Base-by-base conservation (phyloP, 495 filamentous ascomycete genomes). In the Monascus purpureus region DNA sequence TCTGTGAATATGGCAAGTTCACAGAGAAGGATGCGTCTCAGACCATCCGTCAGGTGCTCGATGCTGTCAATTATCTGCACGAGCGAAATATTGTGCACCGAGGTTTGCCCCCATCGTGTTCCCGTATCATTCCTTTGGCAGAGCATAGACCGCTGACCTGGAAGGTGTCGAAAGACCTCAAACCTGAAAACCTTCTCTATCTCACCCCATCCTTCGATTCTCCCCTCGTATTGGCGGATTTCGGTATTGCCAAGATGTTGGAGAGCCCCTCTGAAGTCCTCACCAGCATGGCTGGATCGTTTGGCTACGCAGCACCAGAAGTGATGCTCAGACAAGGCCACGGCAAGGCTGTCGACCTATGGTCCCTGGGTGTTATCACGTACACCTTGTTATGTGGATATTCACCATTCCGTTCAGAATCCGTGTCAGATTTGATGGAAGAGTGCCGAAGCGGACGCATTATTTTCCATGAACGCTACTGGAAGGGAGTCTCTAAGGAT, bases 311-410 rank as follows among this genome's bases (percentile, higher is more conserved):
- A 13, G 90, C 90, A 1, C 90, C 90, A 6, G 90, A 99, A 52
- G 87, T 99, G 27, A 99, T 99, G 90, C 66, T 94, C 29, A 95
- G 94, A 65, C 73, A 82, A 42, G 90, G 92, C 23, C 90, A 99
- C 50, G 90, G 92, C 47, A 96, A 96, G 53, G 82, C 90, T n/a
- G 90, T 96, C 17, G 90, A 99, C 49, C 92, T 99, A 82, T 99
- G 90, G 90, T 95, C 88, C 6, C 66, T 99, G 45, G 90, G 90
- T 41, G 88, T 99, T 42, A 96, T 99, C 49, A 96, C 92, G 17
- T 99, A 99, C 61, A 96, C 92, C 11, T 70, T 99, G n/a, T 82
- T 99, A 25, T 99, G 90, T 57, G 90, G 90, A 31, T 99, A 99
- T 58, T 94, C 88, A 8, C 90, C 90, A 17, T 99, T 96, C 75